These are phyloP conservation scores for Limnanthes douglasii DNA, from an alignment of 345 rosid species.

Conservation along the genomic window DNA sequence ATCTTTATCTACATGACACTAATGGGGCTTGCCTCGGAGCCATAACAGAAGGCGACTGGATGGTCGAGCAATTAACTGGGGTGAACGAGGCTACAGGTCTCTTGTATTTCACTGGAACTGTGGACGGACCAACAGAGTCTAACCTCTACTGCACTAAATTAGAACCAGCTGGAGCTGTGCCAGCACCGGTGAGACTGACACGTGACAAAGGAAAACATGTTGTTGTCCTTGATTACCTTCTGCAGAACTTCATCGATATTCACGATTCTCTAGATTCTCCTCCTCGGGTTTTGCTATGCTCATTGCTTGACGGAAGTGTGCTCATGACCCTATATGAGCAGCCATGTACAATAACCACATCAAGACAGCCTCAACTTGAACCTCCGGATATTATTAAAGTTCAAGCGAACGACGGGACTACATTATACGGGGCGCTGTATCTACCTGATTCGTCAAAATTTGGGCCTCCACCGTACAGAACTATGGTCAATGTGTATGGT, in stretches of 20 bases:
- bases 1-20: conserved; percentile 67
- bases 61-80: conserved; percentile 88
- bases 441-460: conserved; percentile 53
- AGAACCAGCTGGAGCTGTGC: conserved; percentile 21
- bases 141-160: conserved; percentile 55
- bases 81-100: conserved; percentile 51
- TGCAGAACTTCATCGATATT: conserved; percentile 76
- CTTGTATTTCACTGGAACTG: conserved; percentile 70
- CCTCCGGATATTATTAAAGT: conserved; percentile 68
- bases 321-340: conserved; percentile 60
- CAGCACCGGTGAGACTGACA: conserved; percentile 51
- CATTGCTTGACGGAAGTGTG: conserved; percentile 41
- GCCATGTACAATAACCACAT: conserved; percentile 30
- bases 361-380: conserved; percentile 44
- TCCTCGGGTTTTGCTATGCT: conserved; percentile 53
- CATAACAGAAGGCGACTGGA: conserved; percentile 78
- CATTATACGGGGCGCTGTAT: conserved; percentile 65
- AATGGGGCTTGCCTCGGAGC: conserved; percentile 66
- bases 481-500: conserved; percentile 73
- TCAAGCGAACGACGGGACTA: conserved; percentile 57
- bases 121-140: conserved; percentile 66
- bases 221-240: conserved; percentile 69
- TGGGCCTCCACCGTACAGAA: conserved; percentile 94
- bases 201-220: conserved; percentile 75
- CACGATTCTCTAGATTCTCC: conserved; percentile 71